phyloP scores from a whole-genome alignment of 2,329 filamentous ascomycete species.

The Penicillium expansum region DNA sequence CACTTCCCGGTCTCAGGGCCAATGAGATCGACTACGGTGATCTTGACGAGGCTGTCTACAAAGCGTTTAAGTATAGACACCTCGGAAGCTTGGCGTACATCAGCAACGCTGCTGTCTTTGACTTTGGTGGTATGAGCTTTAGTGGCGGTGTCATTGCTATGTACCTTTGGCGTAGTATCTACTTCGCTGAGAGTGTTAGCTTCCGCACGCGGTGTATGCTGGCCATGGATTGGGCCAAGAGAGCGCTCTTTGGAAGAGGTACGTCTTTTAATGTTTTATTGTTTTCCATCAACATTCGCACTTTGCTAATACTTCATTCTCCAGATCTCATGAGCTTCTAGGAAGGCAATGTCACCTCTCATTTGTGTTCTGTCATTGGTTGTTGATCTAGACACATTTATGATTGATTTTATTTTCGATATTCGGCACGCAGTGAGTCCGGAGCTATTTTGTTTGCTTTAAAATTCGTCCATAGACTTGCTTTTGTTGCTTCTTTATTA shows the following conservation, averaged over 20 bases:
- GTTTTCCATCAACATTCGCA: background rate
- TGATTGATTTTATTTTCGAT: background rate
- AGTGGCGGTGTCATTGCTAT: conserved; percentile 86
- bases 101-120: conserved; percentile 94
- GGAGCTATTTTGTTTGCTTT: background rate
- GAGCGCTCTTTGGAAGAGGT: conserved; percentile 94
- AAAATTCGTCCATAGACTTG: background rate
- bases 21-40: conserved; percentile 88
- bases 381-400: background rate
- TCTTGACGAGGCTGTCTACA: conserved; percentile 87
- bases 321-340: conserved; percentile 56
- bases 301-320: conserved; percentile 6
- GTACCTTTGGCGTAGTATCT: conserved; percentile 93
- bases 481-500: background rate
- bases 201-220: conserved; percentile 81
- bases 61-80: conserved; percentile 90
- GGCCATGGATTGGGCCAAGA: conserved; percentile 99
- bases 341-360: background rate
- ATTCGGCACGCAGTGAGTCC: background rate
- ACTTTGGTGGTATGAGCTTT: conserved; percentile 74
- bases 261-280: conserved; percentile 37
- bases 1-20: conserved; percentile 68
- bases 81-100: conserved; percentile 91
- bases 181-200: conserved; percentile 97
- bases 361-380: background rate